Evolutionary conservation across 345 rosid species (phyloP), one percentile per base, ranked within the genome.

Genomic region (Sonneratia alba): DNA sequence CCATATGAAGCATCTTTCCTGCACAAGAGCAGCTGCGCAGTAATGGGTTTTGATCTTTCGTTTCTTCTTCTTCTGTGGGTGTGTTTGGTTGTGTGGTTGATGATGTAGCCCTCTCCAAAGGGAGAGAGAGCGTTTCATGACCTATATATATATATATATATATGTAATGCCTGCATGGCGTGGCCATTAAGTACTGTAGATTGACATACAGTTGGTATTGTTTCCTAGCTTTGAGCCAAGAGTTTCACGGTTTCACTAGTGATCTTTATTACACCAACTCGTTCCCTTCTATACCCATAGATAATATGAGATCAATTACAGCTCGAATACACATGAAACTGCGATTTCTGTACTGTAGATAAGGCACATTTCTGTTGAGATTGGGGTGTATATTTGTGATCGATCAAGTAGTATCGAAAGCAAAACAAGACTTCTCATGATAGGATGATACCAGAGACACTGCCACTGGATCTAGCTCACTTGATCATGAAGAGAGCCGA

Each of bases 61-160:
- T 57, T 55, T 21, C 21, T 43, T 72, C 15, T 16, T 59, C 3
- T 27, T 3, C 7, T 19, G 36, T 0, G 37, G 43, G 43, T 22
- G 64, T 38, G 69, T 48, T 47, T 40, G 72, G 36, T 36, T 10
- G 64, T 66, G 70, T 36, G 21, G 61, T 10, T 64, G 36, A 22
- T 65, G 70, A 32, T 51, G 78, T 65, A 75, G 78, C 78, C 78
- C 47, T 75, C 78, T 75, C 70, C 78, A 65, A 75, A 70, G 55
- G 73, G 73, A 71, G 73, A 70, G 78, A 64, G 78, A 70, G 78
- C 73, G n/a, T 61, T 62, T 34, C 38, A 11, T 34, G 66, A 34
- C 38, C 27, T 13, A 62, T 62, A 49, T 21, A 47, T 69, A 7
- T 69, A 24, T 13, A 62, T 62, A 49, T 21, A 47, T 69, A 7